phyloP scores from a whole-genome alignment of 1,139 yeast genomes.

The Scheffersomyces illinoinensis region DNA sequence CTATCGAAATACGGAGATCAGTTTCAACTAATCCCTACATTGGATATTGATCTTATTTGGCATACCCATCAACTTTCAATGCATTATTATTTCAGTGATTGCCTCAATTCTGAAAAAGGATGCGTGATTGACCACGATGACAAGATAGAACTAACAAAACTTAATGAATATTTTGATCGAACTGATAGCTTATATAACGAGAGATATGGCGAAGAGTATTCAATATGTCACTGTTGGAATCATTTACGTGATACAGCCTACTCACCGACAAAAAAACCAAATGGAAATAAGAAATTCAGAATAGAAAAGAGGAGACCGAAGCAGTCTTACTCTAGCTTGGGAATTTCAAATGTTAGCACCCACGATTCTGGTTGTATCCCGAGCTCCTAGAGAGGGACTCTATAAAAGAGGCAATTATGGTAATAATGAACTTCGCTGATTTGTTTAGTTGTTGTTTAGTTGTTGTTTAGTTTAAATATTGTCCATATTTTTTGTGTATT shows the following conservation, averaged over 20 bases:
- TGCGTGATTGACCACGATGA: slow-evolving; percentile 30
- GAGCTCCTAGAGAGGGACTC: not conserved
- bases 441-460: not conserved
- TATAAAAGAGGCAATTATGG: not conserved
- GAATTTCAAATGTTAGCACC: slow-evolving; percentile 18
- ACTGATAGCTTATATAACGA: slow-evolving; percentile 21
- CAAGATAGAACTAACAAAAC: slow-evolving; percentile 21
- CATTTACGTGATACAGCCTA: slow-evolving; percentile 15
- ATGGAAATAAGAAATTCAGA: slow-evolving; percentile 5
- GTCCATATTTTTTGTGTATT: too few species aligned
- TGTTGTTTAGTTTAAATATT: too few species aligned
- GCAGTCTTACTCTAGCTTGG: slow-evolving; percentile 6
- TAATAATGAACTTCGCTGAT: not conserved
- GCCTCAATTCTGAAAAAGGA: slow-evolving; percentile 8
- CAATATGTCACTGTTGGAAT: slow-evolving; percentile 29
- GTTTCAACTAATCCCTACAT: slow-evolving; percentile 33
- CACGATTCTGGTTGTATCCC: slow-evolving; percentile 12
- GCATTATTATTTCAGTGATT: slow-evolving; percentile 22
- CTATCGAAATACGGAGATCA: slow-evolving; percentile 10
- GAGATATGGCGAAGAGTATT: slow-evolving; percentile 22
- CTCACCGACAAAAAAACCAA: slow-evolving; percentile 5
- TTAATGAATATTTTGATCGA: slow-evolving; percentile 19
- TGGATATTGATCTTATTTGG: slow-evolving; percentile 43
- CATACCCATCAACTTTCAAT: slow-evolving; percentile 39
- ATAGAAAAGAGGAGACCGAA: not conserved